These are phyloP conservation scores for Pseudocercospora fuligena DNA, from an alignment of 2,329 filamentous ascomycete genomes.

Conservation along the genomic window DNA sequence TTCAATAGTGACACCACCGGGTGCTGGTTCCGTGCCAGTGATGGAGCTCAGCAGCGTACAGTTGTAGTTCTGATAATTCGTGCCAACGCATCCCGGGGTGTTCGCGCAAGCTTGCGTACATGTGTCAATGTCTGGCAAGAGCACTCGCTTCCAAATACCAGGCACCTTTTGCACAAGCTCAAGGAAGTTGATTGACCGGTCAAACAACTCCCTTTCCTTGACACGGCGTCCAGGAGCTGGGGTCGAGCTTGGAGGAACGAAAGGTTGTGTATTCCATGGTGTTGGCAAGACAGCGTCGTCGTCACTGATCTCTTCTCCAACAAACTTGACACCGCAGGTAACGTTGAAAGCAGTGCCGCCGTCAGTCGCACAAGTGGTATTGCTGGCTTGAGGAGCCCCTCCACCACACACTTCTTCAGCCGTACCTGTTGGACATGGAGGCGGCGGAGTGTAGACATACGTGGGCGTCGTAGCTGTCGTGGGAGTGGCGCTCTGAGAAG, in stretches of 20 bases:
- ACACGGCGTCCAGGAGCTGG: not conserved
- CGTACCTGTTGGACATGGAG: constrained; percentile 15
- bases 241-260: constrained; percentile 9
- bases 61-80: constrained; percentile 16
- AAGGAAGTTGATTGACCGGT: constrained; percentile 8
- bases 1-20: constrained; percentile 12
- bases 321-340: constrained; percentile 14
- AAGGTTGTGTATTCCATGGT: constrained; percentile 14
- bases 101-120: constrained; percentile 14
- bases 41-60: constrained; percentile 20
- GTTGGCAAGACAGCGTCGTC: constrained; percentile 8
- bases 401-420: constrained; percentile 12
- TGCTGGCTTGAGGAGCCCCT: not conserved
- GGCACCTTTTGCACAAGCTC: constrained; percentile 1
- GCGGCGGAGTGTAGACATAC: constrained; percentile 11
- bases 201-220: not conserved
- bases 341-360: constrained; percentile 9
- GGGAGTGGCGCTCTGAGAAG: not conserved
- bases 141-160: constrained; percentile 11
- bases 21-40: constrained; percentile 10
- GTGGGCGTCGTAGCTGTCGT: not conserved
- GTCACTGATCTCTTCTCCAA: constrained; percentile 14
- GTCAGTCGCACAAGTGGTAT: constrained; percentile 11
- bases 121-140: constrained; percentile 11
- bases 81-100: constrained; percentile 13